Conservation (phyloP, 1,139 yeast genomes). For the Nakaseomyces bracarensis region DNA sequence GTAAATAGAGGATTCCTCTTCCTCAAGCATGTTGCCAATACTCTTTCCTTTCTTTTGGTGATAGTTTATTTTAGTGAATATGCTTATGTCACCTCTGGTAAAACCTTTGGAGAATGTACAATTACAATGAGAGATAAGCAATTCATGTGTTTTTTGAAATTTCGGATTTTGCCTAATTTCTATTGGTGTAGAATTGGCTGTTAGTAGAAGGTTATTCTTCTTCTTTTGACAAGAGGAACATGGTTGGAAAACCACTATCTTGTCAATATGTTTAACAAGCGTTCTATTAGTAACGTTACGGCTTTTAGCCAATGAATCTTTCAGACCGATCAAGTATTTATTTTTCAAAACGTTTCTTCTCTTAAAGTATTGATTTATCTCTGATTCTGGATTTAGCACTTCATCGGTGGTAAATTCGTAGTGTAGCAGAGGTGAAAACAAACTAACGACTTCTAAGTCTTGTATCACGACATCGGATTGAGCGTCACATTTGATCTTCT, state of each 20-base stretch:
- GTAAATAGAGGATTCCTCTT: constrained; percentile 14
- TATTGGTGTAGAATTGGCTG: constrained; percentile 5
- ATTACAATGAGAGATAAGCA: constrained; percentile 3
- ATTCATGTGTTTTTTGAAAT: background rate
- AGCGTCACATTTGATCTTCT: constrained; percentile 72
- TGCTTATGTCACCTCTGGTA: constrained; percentile 26
- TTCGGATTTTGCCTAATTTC: constrained; percentile 6
- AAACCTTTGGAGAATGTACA: constrained; percentile 26
- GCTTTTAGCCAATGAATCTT: background rate
- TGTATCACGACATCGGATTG: constrained; percentile 37
- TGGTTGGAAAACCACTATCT: constrained; percentile 25
- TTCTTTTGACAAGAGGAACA: constrained; percentile 26
- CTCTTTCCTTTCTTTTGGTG: constrained; percentile 5
- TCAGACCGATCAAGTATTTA: background rate
- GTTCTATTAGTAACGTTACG: background rate
- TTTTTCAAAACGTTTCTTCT: background rate
- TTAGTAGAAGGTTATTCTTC: constrained; percentile 3
- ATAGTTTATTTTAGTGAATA: constrained; percentile 14
- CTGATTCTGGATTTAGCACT: background rate
- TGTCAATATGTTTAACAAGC: constrained; percentile 28
- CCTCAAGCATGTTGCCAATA: constrained; percentile 5
- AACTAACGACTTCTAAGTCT: constrained; percentile 17
- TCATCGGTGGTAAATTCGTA: constrained; percentile 16
- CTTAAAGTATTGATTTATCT: background rate
- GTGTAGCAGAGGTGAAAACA: constrained; percentile 15